These are phyloP conservation scores for Endoconidiophora laricicola DNA, from an alignment of 2,329 filamentous ascomycete species.

Conservation along the genomic window DNA sequence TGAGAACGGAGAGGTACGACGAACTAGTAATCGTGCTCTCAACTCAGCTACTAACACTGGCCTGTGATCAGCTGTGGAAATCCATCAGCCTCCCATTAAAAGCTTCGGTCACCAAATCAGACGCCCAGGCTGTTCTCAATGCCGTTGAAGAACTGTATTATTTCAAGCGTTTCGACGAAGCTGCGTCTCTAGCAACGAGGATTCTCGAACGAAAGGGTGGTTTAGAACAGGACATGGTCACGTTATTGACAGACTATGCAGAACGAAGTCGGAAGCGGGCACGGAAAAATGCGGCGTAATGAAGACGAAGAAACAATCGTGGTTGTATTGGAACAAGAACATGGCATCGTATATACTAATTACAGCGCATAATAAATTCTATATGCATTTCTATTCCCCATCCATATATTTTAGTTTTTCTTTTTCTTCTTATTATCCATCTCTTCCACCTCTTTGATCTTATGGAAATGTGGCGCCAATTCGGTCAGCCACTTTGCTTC, in stretches of 20 bases:
- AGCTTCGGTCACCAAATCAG: constrained; percentile 26
- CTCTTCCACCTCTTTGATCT: constrained; percentile 73
- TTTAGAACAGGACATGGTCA: constrained; percentile 28
- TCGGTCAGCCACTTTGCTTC: constrained; percentile 74
- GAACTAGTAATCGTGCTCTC: too few species aligned
- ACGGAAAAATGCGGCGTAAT: background rate
- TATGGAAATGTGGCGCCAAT: constrained; percentile 87
- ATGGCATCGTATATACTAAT: background rate
- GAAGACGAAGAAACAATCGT: background rate
- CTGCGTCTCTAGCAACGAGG: constrained; percentile 23
- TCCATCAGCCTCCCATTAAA: constrained; percentile 23
- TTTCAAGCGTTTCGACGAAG: constrained; percentile 30
- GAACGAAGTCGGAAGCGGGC: background rate
- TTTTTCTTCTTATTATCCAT: constrained; percentile 49
- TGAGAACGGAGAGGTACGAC: constrained; percentile 35
- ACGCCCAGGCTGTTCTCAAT: constrained; percentile 34
- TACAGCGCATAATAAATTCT: background rate
- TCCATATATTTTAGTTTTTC: constrained; percentile 15
- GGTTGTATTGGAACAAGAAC: background rate
- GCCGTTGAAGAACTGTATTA: constrained; percentile 43
- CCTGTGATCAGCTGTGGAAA: background rate
- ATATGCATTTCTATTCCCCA: too few species aligned
- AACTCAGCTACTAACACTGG: background rate
- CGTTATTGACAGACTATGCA: constrained; percentile 25
- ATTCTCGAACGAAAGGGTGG: constrained; percentile 19